Evolutionary conservation across 371 early-diverging fungal species (phyloP).

Genomic region (Mucor piriformis): DNA sequence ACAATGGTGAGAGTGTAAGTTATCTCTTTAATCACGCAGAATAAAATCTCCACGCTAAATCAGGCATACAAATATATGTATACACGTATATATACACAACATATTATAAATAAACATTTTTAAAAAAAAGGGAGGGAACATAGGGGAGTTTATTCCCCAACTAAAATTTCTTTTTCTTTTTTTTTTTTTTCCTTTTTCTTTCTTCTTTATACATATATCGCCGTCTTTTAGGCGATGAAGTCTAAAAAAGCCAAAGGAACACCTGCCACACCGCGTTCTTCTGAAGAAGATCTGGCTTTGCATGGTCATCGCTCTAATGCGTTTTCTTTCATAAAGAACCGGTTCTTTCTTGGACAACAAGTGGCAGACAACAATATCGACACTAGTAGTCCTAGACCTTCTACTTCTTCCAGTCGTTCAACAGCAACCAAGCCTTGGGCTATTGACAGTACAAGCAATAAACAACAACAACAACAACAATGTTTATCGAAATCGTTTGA

Average conservation of each 20-base stretch:
- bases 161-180: conserved; percentile 13
- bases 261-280: conserved; percentile 7
- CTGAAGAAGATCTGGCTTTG: conserved; percentile 4
- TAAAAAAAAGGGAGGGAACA: conserved; percentile 8
- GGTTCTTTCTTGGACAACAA: conserved; percentile 19
- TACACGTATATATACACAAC: not conserved
- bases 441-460: not conserved
- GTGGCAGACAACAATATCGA: not conserved
- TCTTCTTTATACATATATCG: conserved; percentile 3
- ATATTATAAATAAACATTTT: not conserved
- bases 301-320: conserved; percentile 12
- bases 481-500: conserved; percentile 14
- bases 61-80: not conserved
- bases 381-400: conserved; percentile 2
- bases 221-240: conserved; percentile 25
- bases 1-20: conserved; percentile 96
- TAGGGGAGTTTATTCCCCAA: conserved; percentile 9
- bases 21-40: conserved; percentile 77
- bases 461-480: conserved; percentile 9
- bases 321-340: conserved; percentile 29
- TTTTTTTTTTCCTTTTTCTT: conserved; percentile 2
- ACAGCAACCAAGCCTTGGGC: conserved; percentile 3
- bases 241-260: conserved; percentile 23
- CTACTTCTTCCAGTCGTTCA: conserved; percentile 11
- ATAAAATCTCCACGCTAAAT: conserved; percentile 16